Evolutionary conservation across 306 rosid genomes (phyloP), one percentile per base, ranked within the genome.

Genomic region (Trifolium repens): DNA sequence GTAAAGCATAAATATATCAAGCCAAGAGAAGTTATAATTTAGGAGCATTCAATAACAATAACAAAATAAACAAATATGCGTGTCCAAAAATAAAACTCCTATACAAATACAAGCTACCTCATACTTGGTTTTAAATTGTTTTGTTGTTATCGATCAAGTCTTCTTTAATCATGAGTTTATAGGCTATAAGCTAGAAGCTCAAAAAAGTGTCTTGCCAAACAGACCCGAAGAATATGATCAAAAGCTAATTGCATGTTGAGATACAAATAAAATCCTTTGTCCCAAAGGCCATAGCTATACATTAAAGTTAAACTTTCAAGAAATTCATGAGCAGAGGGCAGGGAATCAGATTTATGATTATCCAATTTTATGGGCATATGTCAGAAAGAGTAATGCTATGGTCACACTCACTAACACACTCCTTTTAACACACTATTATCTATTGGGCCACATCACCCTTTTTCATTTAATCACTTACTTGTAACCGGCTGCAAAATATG

Each of bases 1-100:
- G 60, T 17, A 74, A 44, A 26, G 30, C 71, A 13, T 8, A 44
- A 32, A 47, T 46, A 32, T 30, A 73, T 62, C 37, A 74, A 63
- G 53, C 27, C 24, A 74, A 22, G 16, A 22, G 22, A 57, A 68
- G 54, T 55, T 55, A 35, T 37, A 55, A 73, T 69, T 69, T 69
- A n/a, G 47, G 59, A 50, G 46, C 39, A 58, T 55, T 35, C 42
- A 63, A 75, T 49, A 27, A 27, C 30, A 22, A 22, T 27, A 49
- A 32, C 27, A 30, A 59, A 34, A 35, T 30, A 32, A 62, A 19
- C 61, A 54, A 54, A 54, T 54, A 54, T 54, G 12, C 32, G 5
- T 19, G 61, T 55, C 12, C 15, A 55, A 55, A 54, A 55, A 55
- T 4, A 19, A 55, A 53, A 53, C 7, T 4, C 10, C 61, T 55